These are phyloP conservation scores for Phoma sp. DNA, from an alignment of 2,329 filamentous ascomycete species.

Conservation along the genomic window DNA sequence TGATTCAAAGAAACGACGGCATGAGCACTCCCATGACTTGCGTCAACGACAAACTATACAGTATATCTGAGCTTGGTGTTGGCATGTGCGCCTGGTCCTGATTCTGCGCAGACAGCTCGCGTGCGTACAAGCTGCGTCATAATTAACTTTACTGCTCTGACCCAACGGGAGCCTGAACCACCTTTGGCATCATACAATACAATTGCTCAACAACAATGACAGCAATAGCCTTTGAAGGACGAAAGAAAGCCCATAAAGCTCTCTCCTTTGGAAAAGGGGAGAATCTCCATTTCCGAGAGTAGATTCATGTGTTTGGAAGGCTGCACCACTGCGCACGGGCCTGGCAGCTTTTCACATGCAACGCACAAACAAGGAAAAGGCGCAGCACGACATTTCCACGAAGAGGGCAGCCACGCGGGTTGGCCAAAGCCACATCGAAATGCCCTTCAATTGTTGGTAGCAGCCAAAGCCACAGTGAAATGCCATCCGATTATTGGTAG, in stretches of 20 bases:
- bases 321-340: too few species aligned
- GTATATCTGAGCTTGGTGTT: background rate
- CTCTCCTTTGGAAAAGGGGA: too few species aligned
- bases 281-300: too few species aligned
- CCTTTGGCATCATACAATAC: too few species aligned
- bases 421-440: background rate
- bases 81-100: background rate
- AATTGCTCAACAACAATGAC: too few species aligned
- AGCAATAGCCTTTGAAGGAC: too few species aligned
- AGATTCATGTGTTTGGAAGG: too few species aligned
- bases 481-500: slow-evolving; percentile 1
- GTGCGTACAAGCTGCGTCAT: slow-evolving; percentile 8
- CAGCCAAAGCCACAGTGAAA: slow-evolving; percentile 5
- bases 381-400: slow-evolving; percentile 9
- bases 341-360: slow-evolving; percentile 10
- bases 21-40: background rate
- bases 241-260: too few species aligned
- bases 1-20: background rate
- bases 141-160: too few species aligned
- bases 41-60: background rate
- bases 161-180: too few species aligned
- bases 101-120: slow-evolving; percentile 10
- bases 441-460: slow-evolving; percentile 1
- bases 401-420: background rate
- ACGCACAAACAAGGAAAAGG: slow-evolving; percentile 7